Evolutionary conservation across 1,284 basidiomycete genomes (phyloP).

Genomic region (Cutaneotrichosporon arboriforme): DNA sequence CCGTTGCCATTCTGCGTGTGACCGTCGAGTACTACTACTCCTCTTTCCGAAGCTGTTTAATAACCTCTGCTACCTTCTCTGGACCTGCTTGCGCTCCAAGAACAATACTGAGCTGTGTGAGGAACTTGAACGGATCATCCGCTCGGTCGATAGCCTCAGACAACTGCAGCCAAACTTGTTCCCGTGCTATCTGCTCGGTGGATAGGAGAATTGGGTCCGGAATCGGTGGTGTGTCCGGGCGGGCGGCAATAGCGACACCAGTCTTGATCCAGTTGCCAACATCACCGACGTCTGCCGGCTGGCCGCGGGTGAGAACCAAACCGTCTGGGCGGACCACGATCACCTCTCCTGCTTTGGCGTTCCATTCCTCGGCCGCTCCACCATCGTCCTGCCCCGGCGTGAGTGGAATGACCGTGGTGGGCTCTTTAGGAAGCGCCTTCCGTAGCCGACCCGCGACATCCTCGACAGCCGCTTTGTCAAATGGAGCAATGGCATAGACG

Average conservation of each 20-base stretch:
- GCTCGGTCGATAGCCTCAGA: slow-evolving; percentile 14
- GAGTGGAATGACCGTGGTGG: slow-evolving; percentile 4
- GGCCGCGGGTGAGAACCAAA: slow-evolving; percentile 15
- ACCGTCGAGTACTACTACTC: not conserved
- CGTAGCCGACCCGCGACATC: slow-evolving; percentile 1
- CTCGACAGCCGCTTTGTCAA: not conserved
- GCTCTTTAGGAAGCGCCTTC: slow-evolving; percentile 13
- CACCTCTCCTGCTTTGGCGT: slow-evolving; percentile 7
- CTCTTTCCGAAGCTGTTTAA: slow-evolving; percentile 3
- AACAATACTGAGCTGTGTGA: slow-evolving; percentile 14
- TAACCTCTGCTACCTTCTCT: not conserved
- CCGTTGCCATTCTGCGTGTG: no score
- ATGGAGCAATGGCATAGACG: slow-evolving; percentile 8
- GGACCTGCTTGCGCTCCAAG: slow-evolving; percentile 15
- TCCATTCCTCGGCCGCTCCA: slow-evolving; percentile 2
- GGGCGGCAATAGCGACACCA: not conserved
- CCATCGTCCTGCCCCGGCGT: slow-evolving; percentile 9
- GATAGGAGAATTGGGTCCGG: slow-evolving; percentile 13
- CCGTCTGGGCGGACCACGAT: slow-evolving; percentile 18
- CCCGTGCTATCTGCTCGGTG: slow-evolving; percentile 9
- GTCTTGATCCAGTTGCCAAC: slow-evolving; percentile 7
- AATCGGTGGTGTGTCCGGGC: not conserved
- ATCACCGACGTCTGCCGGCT: not conserved
- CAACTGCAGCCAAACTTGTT: slow-evolving; percentile 14
- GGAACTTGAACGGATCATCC: slow-evolving; percentile 7